Percentiles rank a stretch among this genome's conserved stretches.
These are phyloP conservation scores for Ramalina intermedia DNA, from an alignment of 495 filamentous ascomycete genomes.

Conservation along the genomic window DNA sequence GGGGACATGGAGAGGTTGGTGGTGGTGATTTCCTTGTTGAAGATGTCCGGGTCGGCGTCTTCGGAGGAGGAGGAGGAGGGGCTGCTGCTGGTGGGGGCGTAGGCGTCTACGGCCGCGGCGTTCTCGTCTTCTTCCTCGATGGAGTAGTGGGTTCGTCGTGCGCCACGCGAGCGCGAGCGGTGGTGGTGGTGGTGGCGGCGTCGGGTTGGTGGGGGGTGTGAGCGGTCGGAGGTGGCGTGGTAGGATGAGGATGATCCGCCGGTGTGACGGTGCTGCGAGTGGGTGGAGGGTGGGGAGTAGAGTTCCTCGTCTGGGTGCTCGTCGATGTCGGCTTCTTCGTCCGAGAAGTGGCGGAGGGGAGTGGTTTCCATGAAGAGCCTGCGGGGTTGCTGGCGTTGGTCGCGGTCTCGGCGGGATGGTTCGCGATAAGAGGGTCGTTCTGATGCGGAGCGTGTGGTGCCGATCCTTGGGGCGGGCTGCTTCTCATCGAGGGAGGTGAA, in stretches of 20 bases:
- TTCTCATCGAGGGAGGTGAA: conserved; percentile 27
- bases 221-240: conserved; percentile 35
- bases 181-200: conserved; percentile 23
- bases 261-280: conserved; percentile 1
- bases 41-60: conserved; percentile 53
- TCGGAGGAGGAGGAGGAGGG: conserved; percentile 8
- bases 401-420: conserved; percentile 2
- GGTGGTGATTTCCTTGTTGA: conserved; percentile 24
- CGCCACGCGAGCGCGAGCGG: conserved; percentile 6
- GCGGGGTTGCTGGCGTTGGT: conserved; percentile 9
- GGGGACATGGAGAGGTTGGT: conserved; percentile 25
- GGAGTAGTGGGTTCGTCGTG: conserved; percentile 7
- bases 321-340: conserved; percentile 39
- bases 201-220: conserved; percentile 2
- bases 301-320: conserved; percentile 46
- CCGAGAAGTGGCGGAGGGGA: conserved; percentile 7
- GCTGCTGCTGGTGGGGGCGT: conserved; percentile 1
- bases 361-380: conserved; percentile 22
- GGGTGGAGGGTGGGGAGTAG: conserved; percentile 50
- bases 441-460: conserved; percentile 39
- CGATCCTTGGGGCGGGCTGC: conserved; percentile 27
- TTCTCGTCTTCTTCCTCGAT: conserved; percentile 44
- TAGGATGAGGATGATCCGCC: conserved; percentile 33
- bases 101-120: conserved; percentile 21
- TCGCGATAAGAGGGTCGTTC: conserved; percentile 33